Evolutionary conservation across 768 basidiomycete species (phyloP), one percentile per base, ranked within the genome.

Genomic region (Russula ochroleuca): DNA sequence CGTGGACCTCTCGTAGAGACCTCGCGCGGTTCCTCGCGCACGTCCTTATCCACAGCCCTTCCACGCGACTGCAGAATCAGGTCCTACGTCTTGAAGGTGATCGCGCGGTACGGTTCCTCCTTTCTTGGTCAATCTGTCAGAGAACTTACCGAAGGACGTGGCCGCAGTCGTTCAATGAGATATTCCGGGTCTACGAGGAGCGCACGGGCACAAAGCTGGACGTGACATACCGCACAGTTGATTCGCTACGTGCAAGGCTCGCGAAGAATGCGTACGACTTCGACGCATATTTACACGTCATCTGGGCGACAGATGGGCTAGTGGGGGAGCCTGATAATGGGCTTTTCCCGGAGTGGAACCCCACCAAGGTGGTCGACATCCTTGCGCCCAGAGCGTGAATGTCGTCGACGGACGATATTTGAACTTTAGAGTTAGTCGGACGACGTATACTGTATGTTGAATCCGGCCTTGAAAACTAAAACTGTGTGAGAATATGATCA

Each of bases 261-360:
- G 51, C 57, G 31, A 54, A 53, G 45, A 64, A 70, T 37, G 49
- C 65, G 14, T 1, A 61, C 1, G 67, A 70, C 54, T 65, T 68
- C 37, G 51, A 51, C 19, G 54, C 61, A n/a, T 51, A 51, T 23
- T 23, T 70, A 23, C 63, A 64, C 23, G 0, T 63, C 7, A 38
- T 28, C 31, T 67, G 59, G 65, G 57, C 55, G 10, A 63, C 57
- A 13, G 51, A 54, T 23, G 63, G 65, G 11, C 1, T 53, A 11
- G 62, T 67, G 1, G 68, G 65, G 1, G 49, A 55, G 31, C 41
- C 59, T 1, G 60, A 67, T 54, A 69, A 70, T 48, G 62, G 37
- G 10, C 43, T 66, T 19, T 68, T 41, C 35, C 69, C 70, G 3
- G 67, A 56, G 10, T 70, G 67, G 67, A 70, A 70, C 23, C 69